Percentiles rank a stretch among this genome's conserved stretches.
Conservation (phyloP, 495 filamentous ascomycete species). For the Copromyces sp. region DNA sequence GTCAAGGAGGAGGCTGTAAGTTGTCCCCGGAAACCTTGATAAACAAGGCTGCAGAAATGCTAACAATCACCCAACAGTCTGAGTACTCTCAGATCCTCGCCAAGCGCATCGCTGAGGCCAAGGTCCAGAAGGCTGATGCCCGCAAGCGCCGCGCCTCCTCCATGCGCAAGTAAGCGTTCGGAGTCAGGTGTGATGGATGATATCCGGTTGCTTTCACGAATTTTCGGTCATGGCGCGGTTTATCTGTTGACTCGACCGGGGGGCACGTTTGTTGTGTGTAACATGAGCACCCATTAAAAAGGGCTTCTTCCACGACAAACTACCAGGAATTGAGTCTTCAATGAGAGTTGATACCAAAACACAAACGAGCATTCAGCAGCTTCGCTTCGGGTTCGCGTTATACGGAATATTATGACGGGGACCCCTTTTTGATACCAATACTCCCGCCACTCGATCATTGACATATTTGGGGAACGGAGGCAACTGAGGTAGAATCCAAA, state of each 20-base stretch:
- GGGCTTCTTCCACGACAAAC: background rate
- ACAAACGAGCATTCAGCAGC: background rate
- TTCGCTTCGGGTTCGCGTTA: background rate
- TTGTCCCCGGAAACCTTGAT: conserved; percentile 13
- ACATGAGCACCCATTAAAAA: background rate
- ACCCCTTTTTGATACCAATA: background rate
- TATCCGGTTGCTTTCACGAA: conserved; percentile 27
- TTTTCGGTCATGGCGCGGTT: conserved; percentile 24
- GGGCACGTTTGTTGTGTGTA: background rate
- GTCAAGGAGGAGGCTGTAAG: conserved; percentile 97
- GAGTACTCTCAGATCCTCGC: conserved; percentile 90
- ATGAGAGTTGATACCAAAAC: background rate
- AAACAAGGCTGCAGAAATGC: conserved; percentile 2
- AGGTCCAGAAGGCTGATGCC: conserved; percentile 77
- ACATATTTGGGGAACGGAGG: background rate
- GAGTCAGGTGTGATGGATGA: conserved; percentile 30
- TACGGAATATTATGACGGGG: background rate
- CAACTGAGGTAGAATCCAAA: background rate
- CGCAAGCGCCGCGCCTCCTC: conserved; percentile 94
- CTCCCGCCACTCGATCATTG: background rate
- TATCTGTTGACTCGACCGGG: conserved; percentile 2
- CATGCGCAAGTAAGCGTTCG: conserved; percentile 70
- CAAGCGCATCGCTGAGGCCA: conserved; percentile 91
- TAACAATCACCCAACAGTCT: conserved; percentile 46
- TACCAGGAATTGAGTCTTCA: background rate